Base-by-base conservation (phyloP, 140 eudicot genomes). In the Senecio squalidus region DNA sequence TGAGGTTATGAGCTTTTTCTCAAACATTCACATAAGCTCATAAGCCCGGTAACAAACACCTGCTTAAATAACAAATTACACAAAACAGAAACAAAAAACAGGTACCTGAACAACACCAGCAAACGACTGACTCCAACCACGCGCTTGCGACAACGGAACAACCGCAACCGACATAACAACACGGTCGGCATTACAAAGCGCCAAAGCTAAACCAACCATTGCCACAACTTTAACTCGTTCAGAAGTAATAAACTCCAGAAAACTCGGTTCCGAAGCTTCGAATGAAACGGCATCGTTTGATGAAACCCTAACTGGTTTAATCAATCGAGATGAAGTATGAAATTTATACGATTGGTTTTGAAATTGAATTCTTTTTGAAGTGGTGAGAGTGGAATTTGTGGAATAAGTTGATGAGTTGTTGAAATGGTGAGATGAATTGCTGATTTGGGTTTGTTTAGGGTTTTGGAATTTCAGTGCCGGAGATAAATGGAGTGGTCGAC, bases 221-320 rank as follows among this genome's bases (percentile, higher is more conserved):
- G 90, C 94, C 60, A 92, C 98, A 10, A 92, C 98, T 57, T 92
- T 92, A 59, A 91, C 92, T 57, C 98, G 79, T 85, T 91, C 98
- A 7, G 98, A 91, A 33, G 98, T 91, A 30, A 91, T 73, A 25
- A 92, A 92, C 80, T 92, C 98, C 41, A 75, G 40, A 26, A 84
- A 75, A 67, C 81, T 73, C 58, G 91, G 76, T 29, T 73, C 79
- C 27, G 64, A 38, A 33, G 26, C 45, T 38, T 73, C 87, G 23
- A 25, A 60, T 29, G 68, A 50, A 47, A 67, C 77, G 43, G 70
- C 63, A 58, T 73, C 80, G 21, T 68, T 64, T 2, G 88, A 64
- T 17, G 75, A 79, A 56, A 72, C 84, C 77, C 85, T 68, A 25
- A 31, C 6, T 27, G 27, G 60, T 67, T 62, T 78, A 45, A 43